Conservation (phyloP, 495 filamentous ascomycete species). For the Extremus antarcticus region DNA sequence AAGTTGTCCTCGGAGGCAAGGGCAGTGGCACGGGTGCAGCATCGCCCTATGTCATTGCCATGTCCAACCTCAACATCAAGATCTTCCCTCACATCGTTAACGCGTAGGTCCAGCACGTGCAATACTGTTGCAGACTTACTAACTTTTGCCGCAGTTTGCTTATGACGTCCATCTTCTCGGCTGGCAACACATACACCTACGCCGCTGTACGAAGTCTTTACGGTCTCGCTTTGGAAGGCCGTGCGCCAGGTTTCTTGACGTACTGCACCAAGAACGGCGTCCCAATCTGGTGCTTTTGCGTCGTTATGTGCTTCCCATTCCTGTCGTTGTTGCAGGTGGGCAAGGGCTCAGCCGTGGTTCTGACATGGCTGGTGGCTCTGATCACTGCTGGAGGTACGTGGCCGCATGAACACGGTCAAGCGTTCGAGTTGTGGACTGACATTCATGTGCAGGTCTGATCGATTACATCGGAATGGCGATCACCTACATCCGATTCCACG, state of each 20-base stretch:
- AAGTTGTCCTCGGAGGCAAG: conserved; percentile 20
- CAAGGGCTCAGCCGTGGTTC: conserved; percentile 29
- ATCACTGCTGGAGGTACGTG: conserved; percentile 26
- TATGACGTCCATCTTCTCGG: conserved; percentile 68
- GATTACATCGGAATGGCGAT: conserved; percentile 47
- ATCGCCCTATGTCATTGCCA: conserved; percentile 74
- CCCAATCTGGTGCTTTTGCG: conserved; percentile 45
- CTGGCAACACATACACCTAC: conserved; percentile 79
- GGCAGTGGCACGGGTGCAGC: conserved; percentile 43
- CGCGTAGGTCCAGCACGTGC: conserved; percentile 29
- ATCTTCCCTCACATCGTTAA: conserved; percentile 71
- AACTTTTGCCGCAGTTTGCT: conserved; percentile 35
- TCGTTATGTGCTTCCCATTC: conserved; percentile 43
- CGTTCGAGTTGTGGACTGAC: no score
- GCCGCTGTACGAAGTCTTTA: conserved; percentile 68
- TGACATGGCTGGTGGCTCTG: conserved; percentile 30
- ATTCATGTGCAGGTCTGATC: no score
- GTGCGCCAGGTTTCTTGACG: conserved; percentile 53
- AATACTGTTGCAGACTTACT: background rate
- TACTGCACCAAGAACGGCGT: conserved; percentile 52
- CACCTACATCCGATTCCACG: conserved; percentile 54
- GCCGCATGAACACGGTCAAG: no score
- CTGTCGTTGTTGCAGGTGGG: conserved; percentile 36
- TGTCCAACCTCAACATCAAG: conserved; percentile 59
- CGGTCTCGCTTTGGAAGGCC: conserved; percentile 56